phyloP scores from a whole-genome alignment of 108 stramenopile species.

The Nannochloropsis oceanica region DNA sequence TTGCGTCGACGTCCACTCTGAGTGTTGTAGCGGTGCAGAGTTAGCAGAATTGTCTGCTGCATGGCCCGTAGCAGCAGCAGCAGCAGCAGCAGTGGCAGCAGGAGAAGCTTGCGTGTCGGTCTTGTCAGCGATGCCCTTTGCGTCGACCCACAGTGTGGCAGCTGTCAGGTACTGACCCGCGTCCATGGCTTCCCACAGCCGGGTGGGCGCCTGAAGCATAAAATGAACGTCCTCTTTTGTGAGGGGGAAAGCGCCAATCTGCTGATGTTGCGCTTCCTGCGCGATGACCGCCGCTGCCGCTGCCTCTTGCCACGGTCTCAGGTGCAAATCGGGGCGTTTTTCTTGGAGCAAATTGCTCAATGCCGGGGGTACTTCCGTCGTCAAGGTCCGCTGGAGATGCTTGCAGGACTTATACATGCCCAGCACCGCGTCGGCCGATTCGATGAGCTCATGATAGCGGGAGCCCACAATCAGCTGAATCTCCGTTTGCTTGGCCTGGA shows the following conservation, averaged over 20 bases:
- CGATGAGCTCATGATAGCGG: constrained; percentile 11
- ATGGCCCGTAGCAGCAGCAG: not conserved
- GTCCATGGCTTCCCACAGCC: not conserved
- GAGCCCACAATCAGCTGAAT: constrained; percentile 14
- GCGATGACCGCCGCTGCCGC: not conserved
- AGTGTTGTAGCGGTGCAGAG: not conserved
- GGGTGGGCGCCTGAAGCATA: not conserved
- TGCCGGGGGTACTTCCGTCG: not conserved
- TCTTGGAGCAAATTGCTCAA: not conserved
- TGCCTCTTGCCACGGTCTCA: not conserved
- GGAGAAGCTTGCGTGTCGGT: not conserved
- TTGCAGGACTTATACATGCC: not conserved
- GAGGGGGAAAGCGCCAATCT: not conserved
- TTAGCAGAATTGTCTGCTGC: not conserved
- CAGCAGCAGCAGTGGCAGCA: not conserved
- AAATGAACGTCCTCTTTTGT: not conserved
- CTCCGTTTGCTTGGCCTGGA: constrained; percentile 9
- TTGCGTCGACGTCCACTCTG: not conserved
- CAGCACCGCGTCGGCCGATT: constrained; percentile 6
- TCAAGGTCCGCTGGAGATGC: not conserved
- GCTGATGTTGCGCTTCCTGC: not conserved
- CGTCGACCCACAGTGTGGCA: not conserved
- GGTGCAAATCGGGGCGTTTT: not conserved
- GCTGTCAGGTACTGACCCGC: not conserved
- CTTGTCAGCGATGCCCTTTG: not conserved